A percentile compares a stretch with the other conserved stretches of the same genome.
These are phyloP conservation scores for Mycena sanguinolenta DNA, from an alignment of 768 basidiomycete species.

Conservation along the genomic window DNA sequence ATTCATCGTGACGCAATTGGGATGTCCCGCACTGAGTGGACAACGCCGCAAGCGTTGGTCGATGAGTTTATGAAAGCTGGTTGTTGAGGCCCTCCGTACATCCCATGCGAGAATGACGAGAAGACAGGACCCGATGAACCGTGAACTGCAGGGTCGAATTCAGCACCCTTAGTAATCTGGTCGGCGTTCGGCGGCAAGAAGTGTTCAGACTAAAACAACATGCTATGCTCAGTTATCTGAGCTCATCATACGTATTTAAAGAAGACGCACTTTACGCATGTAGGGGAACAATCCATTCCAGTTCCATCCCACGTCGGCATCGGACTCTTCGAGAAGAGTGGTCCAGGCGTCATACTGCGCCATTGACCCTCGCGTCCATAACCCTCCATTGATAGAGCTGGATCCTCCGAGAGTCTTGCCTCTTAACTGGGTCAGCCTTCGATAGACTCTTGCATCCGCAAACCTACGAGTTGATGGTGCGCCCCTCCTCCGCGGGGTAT, in stretches of 20 bases:
- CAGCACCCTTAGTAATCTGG: conserved; percentile 24
- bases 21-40: conserved; percentile 65
- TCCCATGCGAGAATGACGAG: conserved; percentile 26
- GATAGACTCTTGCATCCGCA: neutral
- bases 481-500: conserved; percentile 60
- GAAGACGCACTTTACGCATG: conserved; percentile 18
- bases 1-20: conserved; percentile 67
- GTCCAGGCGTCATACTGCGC: conserved; percentile 62
- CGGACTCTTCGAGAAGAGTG: conserved; percentile 46
- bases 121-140: conserved; percentile 18
- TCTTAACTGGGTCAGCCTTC: conserved; percentile 38
- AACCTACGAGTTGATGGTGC: conserved; percentile 54
- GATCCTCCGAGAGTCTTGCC: conserved; percentile 63
- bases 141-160: conserved; percentile 11
- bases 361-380: conserved; percentile 58
- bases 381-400: conserved; percentile 63
- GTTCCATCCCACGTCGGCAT: conserved; percentile 19
- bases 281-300: conserved; percentile 24
- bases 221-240: neutral
- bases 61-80: conserved; percentile 19
- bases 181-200: conserved; percentile 24
- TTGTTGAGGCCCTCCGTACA: conserved; percentile 25
- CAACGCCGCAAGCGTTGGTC: conserved; percentile 52
- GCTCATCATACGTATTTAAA: neutral
- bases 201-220: conserved; percentile 15